Evolutionary conservation across 1,139 yeast species (phyloP).

Genomic region (Geotrichum aggregatum): DNA sequence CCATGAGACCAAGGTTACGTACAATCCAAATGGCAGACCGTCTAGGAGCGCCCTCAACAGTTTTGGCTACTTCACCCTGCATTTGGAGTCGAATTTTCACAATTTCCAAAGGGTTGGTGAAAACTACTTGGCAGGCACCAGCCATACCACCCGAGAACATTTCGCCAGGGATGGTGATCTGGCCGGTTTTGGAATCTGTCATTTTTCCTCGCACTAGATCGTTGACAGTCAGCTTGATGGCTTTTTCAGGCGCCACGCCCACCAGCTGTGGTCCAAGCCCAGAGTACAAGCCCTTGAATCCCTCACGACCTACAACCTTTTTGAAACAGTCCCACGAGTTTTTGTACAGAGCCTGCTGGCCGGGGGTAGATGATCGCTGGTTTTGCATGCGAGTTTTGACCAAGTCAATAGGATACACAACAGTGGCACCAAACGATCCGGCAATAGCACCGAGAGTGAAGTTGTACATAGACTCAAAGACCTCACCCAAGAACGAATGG

Average conservation of each 20-base stretch:
- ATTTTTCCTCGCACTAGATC: slow-evolving; percentile 79
- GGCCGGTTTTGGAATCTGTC: slow-evolving; percentile 47
- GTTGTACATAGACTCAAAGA: slow-evolving; percentile 82
- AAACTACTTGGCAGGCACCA: slow-evolving; percentile 93
- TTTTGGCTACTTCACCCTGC: slow-evolving; percentile 65
- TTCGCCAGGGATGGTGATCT: slow-evolving; percentile 65
- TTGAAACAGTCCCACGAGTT: slow-evolving; percentile 82
- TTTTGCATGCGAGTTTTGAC: slow-evolving; percentile 98
- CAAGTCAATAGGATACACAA: slow-evolving; percentile 92
- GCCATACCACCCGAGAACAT: slow-evolving; percentile 87
- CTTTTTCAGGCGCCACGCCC: slow-evolving; percentile 98
- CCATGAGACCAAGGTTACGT: slow-evolving; percentile 71
- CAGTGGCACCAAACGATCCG: slow-evolving; percentile 96
- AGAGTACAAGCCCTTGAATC: slow-evolving; percentile 79
- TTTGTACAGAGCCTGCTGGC: slow-evolving; percentile 51
- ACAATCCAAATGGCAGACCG: slow-evolving; percentile 70
- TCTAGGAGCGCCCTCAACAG: slow-evolving; percentile 41
- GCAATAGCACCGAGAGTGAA: slow-evolving; percentile 90
- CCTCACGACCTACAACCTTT: slow-evolving; percentile 73
- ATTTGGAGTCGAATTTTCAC: slow-evolving; percentile 93
- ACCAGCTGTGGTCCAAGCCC: slow-evolving; percentile 92
- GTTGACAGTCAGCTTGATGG: slow-evolving; percentile 90
- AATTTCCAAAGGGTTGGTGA: slow-evolving; percentile 93
- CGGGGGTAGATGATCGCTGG: slow-evolving; percentile 65
- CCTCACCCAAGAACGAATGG: slow-evolving; percentile 39